Conservation (phyloP, 768 basidiomycete species). For the Rhodocollybia butyracea region DNA sequence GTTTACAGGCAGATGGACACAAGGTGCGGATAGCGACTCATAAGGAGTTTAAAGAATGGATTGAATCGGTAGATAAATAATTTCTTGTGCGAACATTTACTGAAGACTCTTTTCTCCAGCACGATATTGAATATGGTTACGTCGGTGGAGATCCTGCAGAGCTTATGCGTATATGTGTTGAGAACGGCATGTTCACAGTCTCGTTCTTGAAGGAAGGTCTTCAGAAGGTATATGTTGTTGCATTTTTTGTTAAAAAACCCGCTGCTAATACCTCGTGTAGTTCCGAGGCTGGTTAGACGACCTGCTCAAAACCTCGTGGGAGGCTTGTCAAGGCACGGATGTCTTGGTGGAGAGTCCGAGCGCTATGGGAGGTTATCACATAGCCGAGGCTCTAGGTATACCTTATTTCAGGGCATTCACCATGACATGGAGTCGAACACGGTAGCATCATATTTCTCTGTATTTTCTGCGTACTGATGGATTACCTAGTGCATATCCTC, state of each 20-base stretch:
- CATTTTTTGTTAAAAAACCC: constrained; percentile 4
- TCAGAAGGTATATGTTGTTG: constrained; percentile 54
- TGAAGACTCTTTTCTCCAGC: constrained; percentile 37
- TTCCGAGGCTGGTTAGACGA: constrained; percentile 99
- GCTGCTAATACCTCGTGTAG: constrained; percentile 33
- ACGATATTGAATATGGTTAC: constrained; percentile 93
- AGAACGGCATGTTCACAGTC: constrained; percentile 97
- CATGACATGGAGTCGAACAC: constrained; percentile 96
- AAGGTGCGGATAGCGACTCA: constrained; percentile 90
- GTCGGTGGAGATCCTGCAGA: constrained; percentile 98
- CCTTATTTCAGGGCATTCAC: constrained; percentile 96
- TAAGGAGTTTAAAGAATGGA: constrained; percentile 92
- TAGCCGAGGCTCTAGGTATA: constrained; percentile 90
- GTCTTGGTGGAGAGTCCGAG: constrained; percentile 93
- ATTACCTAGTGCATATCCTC: constrained; percentile 78
- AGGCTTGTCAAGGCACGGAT: constrained; percentile 93
- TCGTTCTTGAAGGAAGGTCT: constrained; percentile 91
- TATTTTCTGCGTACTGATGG: background rate
- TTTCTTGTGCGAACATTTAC: background rate
- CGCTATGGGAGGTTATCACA: constrained; percentile 96
- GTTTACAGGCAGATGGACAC: constrained; percentile 87
- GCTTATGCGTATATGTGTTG: constrained; percentile 95
- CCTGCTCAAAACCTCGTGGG: constrained; percentile 91
- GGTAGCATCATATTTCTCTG: constrained; percentile 34
- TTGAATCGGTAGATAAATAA: constrained; percentile 72